These are phyloP conservation scores for Tritrichomonas foetus DNA, from an alignment of 208 protist species.

Conservation along the genomic window DNA sequence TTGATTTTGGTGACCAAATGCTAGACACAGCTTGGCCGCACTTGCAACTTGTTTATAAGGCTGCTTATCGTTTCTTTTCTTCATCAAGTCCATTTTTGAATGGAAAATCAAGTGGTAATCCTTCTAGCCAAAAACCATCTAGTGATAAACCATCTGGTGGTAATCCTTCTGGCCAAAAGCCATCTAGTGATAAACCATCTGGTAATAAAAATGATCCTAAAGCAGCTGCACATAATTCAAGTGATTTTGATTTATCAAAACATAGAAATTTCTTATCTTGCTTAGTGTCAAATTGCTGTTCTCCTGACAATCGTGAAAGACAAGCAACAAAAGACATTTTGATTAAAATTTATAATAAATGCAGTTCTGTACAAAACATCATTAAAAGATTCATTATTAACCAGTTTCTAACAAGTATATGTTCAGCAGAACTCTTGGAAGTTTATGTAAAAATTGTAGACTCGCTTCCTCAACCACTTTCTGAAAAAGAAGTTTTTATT, in stretches of 20 bases:
- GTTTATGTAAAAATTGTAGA: background rate
- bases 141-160: too few relatives aligned
- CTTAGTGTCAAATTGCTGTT: background rate
- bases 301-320: background rate
- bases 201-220: too few relatives aligned
- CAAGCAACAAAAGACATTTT: constrained; percentile 21
- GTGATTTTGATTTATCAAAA: background rate
- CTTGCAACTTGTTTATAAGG: background rate
- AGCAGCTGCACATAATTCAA: too few relatives aligned
- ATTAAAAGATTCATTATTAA: background rate
- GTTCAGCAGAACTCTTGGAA: background rate
- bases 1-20: background rate
- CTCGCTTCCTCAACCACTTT: background rate
- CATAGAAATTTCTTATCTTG: background rate
- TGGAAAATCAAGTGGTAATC: too few relatives aligned
- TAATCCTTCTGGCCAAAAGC: too few relatives aligned
- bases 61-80: background rate
- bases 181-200: too few relatives aligned
- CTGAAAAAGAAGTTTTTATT: background rate
- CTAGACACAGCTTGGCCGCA: background rate
- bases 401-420: background rate
- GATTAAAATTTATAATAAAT: background rate
- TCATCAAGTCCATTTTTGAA: too few relatives aligned
- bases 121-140: too few relatives aligned
- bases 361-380: background rate